Conservation (phyloP, 2,329 filamentous ascomycete species). For the Emmonsia crescens region DNA sequence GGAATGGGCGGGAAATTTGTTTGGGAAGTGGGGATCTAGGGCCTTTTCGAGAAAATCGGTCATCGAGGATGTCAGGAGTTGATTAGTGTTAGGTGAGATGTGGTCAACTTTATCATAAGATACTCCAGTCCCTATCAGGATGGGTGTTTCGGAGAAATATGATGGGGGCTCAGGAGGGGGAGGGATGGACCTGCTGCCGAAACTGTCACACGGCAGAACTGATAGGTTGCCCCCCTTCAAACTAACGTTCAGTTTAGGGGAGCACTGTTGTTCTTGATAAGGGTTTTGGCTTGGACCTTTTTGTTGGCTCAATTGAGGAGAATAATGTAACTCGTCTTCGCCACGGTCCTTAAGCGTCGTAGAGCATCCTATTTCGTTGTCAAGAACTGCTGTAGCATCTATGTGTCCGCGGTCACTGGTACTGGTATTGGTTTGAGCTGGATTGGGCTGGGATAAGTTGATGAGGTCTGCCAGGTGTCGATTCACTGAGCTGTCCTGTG, state of each 20-base stretch:
- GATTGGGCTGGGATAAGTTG: neutral
- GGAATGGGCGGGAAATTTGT: neutral
- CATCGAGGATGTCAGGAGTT: neutral
- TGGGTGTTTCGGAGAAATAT: neutral
- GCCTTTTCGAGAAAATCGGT: neutral
- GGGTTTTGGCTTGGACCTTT: neutral
- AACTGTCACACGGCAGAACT: neutral
- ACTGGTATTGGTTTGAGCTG: neutral
- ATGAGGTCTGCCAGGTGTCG: conserved; percentile 1
- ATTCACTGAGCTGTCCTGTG: neutral
- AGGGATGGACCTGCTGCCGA: neutral
- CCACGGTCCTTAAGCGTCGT: too few relatives aligned
- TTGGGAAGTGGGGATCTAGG: neutral
- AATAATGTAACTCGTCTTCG: neutral
- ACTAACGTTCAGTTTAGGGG: neutral
- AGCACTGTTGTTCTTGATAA: neutral
- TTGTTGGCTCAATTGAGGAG: neutral
- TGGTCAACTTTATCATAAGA: neutral
- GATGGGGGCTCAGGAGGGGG: too few relatives aligned
- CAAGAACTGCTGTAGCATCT: too few relatives aligned
- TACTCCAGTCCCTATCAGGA: neutral
- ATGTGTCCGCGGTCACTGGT: too few relatives aligned
- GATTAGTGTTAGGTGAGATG: neutral
- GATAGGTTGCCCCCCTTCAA: neutral
- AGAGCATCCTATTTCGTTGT: neutral